Evolutionary conservation across 2,329 filamentous ascomycete species (phyloP), one percentile per base, ranked within the genome.

Genomic region (Fusarium fujikuroi): DNA sequence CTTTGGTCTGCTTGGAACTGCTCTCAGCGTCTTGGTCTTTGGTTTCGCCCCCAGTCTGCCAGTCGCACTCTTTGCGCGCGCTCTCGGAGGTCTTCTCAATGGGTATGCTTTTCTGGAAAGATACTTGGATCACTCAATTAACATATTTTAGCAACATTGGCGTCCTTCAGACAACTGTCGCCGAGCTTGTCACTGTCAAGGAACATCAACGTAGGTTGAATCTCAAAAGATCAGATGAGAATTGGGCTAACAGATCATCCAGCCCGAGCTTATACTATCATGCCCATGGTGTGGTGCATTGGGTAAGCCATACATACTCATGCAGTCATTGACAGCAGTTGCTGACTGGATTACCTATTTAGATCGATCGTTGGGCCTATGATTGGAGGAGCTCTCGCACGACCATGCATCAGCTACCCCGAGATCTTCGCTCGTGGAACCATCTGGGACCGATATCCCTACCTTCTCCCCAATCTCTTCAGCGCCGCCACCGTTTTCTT

Each of bases 241-340:
- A 36, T 28, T 40, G 23, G 12, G 43, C 79, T 82, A 75, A 85
- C 77, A 50, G 7, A 36, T 43, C 21, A 56, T 60, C 65, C 69
- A 95, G 93, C 95, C 75, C 93, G 94, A 77, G 96, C 95, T 56
- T 99, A 97, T 84, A 94, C 95, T 18, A 95, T 98, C 76, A 98
- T 99, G 95, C 96, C 96, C 11, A 94, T 97, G 80, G 94, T 98
- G 32, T 99, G 96, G 96, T 98, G 95, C 80, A 88, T 99, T 79
- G 96, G 96, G 87, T 94, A 86, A 84, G 87, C 84, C 14, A 42
- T 40, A 37, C 34, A 56, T 25, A 39, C 23, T 49, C 21, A 14
- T 47, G 37, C 53, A 54, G 37, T 46, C 30, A 34, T 30, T 36
- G 32, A 50, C 46, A 44, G 28, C 46, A 42, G 28, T 54, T 60